phyloP scores from a whole-genome alignment of 139 green algal genomes.

The Haematococcus sp. region DNA sequence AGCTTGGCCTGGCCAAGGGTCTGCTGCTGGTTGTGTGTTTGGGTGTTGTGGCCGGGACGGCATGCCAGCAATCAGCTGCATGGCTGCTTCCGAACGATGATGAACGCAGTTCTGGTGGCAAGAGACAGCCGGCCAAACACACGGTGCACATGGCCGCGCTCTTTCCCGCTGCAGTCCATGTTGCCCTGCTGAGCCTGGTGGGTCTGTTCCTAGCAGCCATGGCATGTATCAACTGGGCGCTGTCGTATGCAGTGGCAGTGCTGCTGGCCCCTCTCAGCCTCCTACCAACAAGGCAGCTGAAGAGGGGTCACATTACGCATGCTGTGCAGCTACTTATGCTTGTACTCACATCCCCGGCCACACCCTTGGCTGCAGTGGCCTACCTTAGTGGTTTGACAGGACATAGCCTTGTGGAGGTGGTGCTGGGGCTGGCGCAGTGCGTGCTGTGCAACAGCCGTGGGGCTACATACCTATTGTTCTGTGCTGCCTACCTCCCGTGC shows the following conservation, averaged over 20 bases:
- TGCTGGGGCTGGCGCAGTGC: neutral
- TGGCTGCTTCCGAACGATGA: neutral
- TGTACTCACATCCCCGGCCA: neutral
- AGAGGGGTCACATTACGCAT: neutral
- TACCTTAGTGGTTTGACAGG: neutral
- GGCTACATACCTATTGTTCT: conserved; percentile 9
- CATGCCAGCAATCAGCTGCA: neutral
- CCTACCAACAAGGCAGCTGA: neutral
- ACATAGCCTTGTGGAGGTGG: neutral
- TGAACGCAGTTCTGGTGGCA: neutral
- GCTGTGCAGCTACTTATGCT: neutral
- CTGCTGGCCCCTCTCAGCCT: conserved; percentile 29
- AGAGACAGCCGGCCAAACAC: neutral
- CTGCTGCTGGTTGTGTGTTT: neutral
- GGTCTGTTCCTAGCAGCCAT: conserved; percentile 35
- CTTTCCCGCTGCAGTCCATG: neutral
- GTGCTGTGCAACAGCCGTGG: conserved; percentile 8
- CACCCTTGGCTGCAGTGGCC: too few species aligned
- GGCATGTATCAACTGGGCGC: conserved; percentile 54
- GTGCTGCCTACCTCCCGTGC: conserved; percentile 21
- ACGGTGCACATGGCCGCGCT: conserved; percentile 14
- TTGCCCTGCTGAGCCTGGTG: conserved; percentile 22
- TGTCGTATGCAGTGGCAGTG: conserved; percentile 28
- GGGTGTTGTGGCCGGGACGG: neutral
- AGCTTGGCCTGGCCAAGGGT: too few species aligned